phyloP scores from a whole-genome alignment of 1,139 yeast species.

The Nadsonia starkeyi-henricii region DNA sequence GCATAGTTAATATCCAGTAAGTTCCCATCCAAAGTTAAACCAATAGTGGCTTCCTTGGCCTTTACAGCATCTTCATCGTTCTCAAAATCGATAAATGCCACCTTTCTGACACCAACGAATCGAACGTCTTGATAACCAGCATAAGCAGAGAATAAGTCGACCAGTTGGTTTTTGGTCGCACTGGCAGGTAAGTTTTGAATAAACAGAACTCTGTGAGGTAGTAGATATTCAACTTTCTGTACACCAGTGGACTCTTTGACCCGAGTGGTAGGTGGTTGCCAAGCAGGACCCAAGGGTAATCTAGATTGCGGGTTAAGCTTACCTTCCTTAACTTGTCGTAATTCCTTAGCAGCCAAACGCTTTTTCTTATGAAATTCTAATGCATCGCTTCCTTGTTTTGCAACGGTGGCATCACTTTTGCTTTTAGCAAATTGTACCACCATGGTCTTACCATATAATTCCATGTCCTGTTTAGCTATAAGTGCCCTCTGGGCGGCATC shows the following conservation, averaged over 20 bases:
- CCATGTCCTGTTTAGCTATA: constrained; percentile 16
- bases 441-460: constrained; percentile 43
- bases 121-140: constrained; percentile 55
- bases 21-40: constrained; percentile 24
- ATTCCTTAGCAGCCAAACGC: constrained; percentile 20
- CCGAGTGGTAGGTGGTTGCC: constrained; percentile 16
- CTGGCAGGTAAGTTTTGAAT: constrained; percentile 48
- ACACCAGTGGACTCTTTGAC: constrained; percentile 12
- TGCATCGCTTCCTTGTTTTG: constrained; percentile 16
- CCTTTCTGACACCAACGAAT: constrained; percentile 47
- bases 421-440: constrained; percentile 29
- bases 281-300: constrained; percentile 14
- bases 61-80: constrained; percentile 35
- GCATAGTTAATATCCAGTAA: constrained; percentile 36
- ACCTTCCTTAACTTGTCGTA: constrained; percentile 13
- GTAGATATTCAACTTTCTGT: constrained; percentile 24
- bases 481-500: constrained; percentile 39
- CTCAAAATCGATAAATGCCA: constrained; percentile 75
- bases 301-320: constrained; percentile 11
- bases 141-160: constrained; percentile 32
- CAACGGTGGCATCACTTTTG: constrained; percentile 35
- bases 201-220: constrained; percentile 60
- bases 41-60: constrained; percentile 29
- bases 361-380: constrained; percentile 21
- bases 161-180: constrained; percentile 31